These are phyloP conservation scores for Solanum pennellii DNA, from an alignment of 257 asterid species.

Conservation along the genomic window DNA sequence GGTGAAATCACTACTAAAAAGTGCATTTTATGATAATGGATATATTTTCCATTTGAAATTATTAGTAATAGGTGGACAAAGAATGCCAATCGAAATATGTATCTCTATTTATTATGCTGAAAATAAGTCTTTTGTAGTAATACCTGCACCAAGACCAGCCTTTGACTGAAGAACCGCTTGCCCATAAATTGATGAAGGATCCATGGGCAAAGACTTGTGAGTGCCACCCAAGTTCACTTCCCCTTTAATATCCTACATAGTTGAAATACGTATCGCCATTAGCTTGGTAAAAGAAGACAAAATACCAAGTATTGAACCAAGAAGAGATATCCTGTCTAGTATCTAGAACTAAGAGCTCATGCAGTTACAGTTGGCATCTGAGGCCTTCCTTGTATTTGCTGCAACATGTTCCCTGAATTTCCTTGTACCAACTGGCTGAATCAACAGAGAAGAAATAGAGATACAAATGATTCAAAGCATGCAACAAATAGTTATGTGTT, in stretches of 20 bases:
- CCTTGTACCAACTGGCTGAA: conserved; percentile 93
- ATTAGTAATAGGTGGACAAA: background rate
- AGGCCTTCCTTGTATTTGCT: conserved; percentile 92
- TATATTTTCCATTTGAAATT: background rate
- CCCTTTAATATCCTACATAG: conserved; percentile 60
- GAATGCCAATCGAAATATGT: background rate
- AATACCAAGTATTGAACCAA: background rate
- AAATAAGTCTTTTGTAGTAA: background rate
- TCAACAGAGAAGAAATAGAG: conserved; percentile 11
- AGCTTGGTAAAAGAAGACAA: background rate
- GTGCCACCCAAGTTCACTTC: conserved; percentile 62
- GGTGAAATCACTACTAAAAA: background rate
- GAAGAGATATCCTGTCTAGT: background rate
- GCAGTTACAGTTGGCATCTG: conserved; percentile 66
- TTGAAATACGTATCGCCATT: background rate
- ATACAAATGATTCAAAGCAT: background rate
- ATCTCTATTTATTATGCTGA: background rate
- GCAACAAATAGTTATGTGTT: background rate
- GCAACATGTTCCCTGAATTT: conserved; percentile 81
- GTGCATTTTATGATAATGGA: background rate
- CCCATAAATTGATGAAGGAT: conserved; percentile 86
- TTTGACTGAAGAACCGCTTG: conserved; percentile 92
- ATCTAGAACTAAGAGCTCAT: background rate
- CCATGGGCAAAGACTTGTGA: conserved; percentile 79
- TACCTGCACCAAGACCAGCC: conserved; percentile 96